Evolutionary conservation across 306 rosid species (phyloP).

Genomic region (Gastrolobium villosum): DNA sequence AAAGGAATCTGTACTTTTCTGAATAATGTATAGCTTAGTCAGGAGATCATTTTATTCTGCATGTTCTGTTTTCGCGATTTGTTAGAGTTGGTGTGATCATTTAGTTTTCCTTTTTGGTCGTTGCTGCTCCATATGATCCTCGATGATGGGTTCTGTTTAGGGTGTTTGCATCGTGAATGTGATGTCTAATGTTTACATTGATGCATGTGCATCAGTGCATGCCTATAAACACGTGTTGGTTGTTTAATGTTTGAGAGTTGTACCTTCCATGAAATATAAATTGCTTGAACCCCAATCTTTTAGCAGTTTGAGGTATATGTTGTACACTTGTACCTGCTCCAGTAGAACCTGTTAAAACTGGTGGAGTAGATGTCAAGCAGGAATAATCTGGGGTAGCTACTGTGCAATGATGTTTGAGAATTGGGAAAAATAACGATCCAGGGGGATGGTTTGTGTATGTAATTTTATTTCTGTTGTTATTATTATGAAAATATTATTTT

Average conservation of each 20-base stretch:
- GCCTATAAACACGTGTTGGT: conserved; percentile 6
- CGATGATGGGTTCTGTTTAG: not conserved
- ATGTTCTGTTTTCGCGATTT: not conserved
- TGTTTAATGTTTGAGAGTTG: conserved; percentile 9
- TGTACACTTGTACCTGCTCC: conserved; percentile 54
- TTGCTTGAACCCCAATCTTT: conserved; percentile 25
- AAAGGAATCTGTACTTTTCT: not conserved
- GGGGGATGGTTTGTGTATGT: not conserved
- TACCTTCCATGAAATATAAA: conserved; percentile 8
- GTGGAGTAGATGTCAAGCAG: conserved; percentile 58
- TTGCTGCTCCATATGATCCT: conserved; percentile 1
- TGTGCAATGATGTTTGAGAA: not conserved
- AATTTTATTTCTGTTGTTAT: not conserved
- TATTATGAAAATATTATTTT: not conserved
- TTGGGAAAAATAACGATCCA: conserved; percentile 8
- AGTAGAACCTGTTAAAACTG: conserved; percentile 46
- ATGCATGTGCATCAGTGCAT: not conserved
- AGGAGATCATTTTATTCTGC: not conserved
- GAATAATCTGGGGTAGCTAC: conserved; percentile 53
- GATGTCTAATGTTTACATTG: not conserved
- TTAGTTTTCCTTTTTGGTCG: not conserved
- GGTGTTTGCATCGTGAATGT: not conserved
- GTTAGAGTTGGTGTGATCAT: not conserved
- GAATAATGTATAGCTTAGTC: not conserved
- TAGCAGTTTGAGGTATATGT: conserved; percentile 60